Evolutionary conservation across 306 rosid genomes (phyloP), one percentile per base, ranked within the genome.

Genomic region (Prunus salicina): DNA sequence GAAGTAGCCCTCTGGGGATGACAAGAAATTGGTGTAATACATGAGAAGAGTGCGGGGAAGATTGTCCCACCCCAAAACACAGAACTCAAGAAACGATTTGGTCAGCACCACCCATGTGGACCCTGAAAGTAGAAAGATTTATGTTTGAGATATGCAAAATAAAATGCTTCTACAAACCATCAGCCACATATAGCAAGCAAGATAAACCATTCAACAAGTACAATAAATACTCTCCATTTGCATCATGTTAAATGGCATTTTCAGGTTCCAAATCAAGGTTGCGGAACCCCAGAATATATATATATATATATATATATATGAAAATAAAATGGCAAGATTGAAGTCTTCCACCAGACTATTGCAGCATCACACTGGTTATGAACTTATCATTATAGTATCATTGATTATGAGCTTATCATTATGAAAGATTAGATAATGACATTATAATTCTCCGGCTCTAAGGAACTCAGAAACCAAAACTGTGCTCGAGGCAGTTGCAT

Each of bases 41-140:
- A 94, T 86, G 12, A 94, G 96, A 76, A 92, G 93, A 46, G 95
- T 90, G 34, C 93, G 96, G 8, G 96, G 97, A 67, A 94, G 97
- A 84, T 94, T 92, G 70, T 92, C 98, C 96, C 97, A 90, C 74
- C 98, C 96, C 89, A 86, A 86, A 63, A 94, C 76, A 24, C 96
- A 92, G 75, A 90, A 91, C 64, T 90, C 93, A 0, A 92, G 86
- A 77, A 92, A 92, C 0, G 96, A 56, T 83, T 84, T 90, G 58
- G 95, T 82, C 56, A 94, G 86, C 72, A 90, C 87, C 85, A 92
- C 81, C 91, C 89, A 87, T 46, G 83, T 62, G 62, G 98, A 94
- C 15, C 98, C 97, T 92, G 96, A 14, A 79, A 78, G 69, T 27
- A 69, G 10, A 65, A 14, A 77, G 74, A 69, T 1, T 32, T 20